A percentile compares a stretch with the other conserved stretches of the same genome.
Evolutionary conservation across 345 rosid species (phyloP).

Genomic region (Luvunga scandens): DNA sequence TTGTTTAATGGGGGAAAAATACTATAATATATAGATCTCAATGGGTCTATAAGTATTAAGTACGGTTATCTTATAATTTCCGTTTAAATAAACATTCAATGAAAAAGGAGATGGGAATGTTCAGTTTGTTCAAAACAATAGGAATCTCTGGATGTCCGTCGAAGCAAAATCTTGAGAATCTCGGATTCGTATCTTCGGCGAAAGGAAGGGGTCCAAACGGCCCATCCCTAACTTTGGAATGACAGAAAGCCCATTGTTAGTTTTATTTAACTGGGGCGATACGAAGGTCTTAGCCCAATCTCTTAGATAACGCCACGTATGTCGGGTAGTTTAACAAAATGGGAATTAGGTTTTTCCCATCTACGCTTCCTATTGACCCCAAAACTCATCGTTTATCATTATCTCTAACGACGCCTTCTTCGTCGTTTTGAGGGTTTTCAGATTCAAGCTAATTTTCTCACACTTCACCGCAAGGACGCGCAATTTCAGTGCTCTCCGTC

Average conservation of each 20-base stretch:
- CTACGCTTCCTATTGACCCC: not conserved
- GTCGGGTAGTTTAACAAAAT: not conserved
- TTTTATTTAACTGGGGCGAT: not conserved
- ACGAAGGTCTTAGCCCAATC: not conserved
- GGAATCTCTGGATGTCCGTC: too few species aligned
- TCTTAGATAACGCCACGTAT: slow-evolving; percentile 7
- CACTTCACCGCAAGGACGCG: slow-evolving; percentile 17
- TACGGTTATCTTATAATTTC: too few species aligned
- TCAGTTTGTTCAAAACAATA: too few species aligned
- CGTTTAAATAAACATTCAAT: too few species aligned
- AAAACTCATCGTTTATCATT: slow-evolving; percentile 22
- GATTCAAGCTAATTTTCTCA: slow-evolving; percentile 18
- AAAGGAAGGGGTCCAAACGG: not conserved
- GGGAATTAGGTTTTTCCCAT: not conserved
- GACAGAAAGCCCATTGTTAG: not conserved
- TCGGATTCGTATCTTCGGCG: too few species aligned
- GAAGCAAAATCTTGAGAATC: too few species aligned
- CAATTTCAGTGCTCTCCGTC: slow-evolving; percentile 35
- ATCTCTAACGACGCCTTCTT: slow-evolving; percentile 40
- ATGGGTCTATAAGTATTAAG: too few species aligned
- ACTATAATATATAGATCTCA: too few species aligned
- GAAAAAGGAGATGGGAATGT: too few species aligned
- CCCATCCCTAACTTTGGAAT: not conserved
- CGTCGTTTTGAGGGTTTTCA: slow-evolving; percentile 58
- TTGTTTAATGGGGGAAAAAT: too few species aligned